Conservation (phyloP, 1,284 basidiomycete species). For the Moesziomyces sp. region DNA sequence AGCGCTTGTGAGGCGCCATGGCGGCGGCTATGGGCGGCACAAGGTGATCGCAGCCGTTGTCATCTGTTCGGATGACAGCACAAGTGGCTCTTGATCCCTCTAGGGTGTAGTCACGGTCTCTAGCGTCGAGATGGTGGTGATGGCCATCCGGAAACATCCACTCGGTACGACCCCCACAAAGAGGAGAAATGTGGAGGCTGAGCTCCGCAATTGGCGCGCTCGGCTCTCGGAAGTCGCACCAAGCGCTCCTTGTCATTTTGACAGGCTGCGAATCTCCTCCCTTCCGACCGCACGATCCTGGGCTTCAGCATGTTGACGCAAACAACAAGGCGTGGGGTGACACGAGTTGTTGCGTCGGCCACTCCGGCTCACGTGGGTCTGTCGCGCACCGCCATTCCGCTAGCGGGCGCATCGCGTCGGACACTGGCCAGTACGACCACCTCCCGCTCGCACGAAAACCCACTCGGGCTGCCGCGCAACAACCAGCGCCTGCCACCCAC, state of each 20-base stretch:
- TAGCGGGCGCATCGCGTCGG: constrained; percentile 3
- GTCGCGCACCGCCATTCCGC: too few species aligned
- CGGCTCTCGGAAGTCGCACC: constrained; percentile 17
- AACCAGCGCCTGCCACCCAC: constrained; percentile 55
- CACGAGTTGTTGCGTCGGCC: too few species aligned
- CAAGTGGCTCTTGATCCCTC: too few species aligned
- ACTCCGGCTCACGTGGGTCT: too few species aligned
- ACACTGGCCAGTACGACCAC: constrained; percentile 2
- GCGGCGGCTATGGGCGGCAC: too few species aligned
- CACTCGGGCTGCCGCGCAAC: constrained; percentile 63
- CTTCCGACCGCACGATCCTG: too few species aligned
- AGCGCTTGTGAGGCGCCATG: constrained; percentile 41
- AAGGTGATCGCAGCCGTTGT: too few species aligned
- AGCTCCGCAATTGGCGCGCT: constrained; percentile 6
- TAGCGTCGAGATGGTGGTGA: not conserved
- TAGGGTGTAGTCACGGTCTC: too few species aligned
- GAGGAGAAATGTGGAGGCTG: constrained; percentile 29
- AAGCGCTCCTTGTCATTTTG: too few species aligned
- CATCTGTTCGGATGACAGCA: too few species aligned
- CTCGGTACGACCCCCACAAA: not conserved
- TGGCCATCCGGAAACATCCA: not conserved
- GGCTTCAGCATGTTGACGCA: not conserved
- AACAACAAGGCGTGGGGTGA: not conserved
- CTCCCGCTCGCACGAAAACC: constrained; percentile 53
- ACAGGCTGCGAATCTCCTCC: too few species aligned